Evolutionary conservation across 306 rosid genomes (phyloP), one percentile per base, ranked within the genome.

Genomic region (Vigna hirtella): DNA sequence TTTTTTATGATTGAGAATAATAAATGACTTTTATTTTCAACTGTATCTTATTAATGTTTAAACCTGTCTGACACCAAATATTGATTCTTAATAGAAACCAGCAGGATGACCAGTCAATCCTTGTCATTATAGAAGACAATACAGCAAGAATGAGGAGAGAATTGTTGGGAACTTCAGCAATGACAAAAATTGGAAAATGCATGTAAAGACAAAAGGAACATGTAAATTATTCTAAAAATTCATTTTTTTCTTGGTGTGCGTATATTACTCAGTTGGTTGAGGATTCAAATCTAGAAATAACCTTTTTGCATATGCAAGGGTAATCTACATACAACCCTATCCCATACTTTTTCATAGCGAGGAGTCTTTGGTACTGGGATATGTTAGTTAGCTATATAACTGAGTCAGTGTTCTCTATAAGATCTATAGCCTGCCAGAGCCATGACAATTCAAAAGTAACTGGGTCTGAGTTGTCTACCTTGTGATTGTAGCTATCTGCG

Each of bases 401-500:
- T 49, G 12, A 4, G 64, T 61, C 42, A 50, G 58, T 17, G 18
- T 48, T 55, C 43, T 51, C 67, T 66, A 66, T 68, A 75, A 73
- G 59, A 63, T 63, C 68, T 38, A 68, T 18, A 15, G 42, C 72
- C 58, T 61, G 24, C 57, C 53, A 62, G 38, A 66, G 67, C 51
- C 18, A 17, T 50, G 52, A 24, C n/a, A 38, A 70, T 43, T 49
- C 62, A 42, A 70, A 75, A 59, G 70, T 58, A 68, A 58, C 34
- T 76, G 49, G 43, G 69, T 72, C 57, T 61, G 34, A 71, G 59
- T 56, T 53, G 50, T 58, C 73, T 85, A 94, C 98, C 98, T 94
- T 94, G 85, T 94, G 97, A 82, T 94, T 94, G 76, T 94, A 94
- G 89, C 98, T 94, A 81, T 92, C 97, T 4, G 97, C 86, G 40